These are phyloP conservation scores for Talaromyces sp. DNA, from an alignment of 2,329 filamentous ascomycete genomes.

Conservation along the genomic window DNA sequence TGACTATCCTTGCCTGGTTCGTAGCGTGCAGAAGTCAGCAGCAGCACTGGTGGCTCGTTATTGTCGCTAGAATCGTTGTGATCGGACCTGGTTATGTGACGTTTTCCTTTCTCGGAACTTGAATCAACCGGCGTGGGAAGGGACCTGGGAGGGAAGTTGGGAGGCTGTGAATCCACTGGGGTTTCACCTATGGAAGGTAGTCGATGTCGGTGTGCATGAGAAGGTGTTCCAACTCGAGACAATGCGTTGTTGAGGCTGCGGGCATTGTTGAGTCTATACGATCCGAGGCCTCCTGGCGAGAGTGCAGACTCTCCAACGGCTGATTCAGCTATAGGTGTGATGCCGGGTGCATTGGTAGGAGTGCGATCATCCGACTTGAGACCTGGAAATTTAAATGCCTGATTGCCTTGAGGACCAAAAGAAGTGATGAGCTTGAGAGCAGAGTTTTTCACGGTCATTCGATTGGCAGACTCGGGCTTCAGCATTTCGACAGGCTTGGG, in stretches of 20 bases:
- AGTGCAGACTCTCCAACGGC: slow-evolving; percentile 58
- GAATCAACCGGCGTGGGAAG: slow-evolving; percentile 46
- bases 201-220: slow-evolving; percentile 61
- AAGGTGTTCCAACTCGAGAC: slow-evolving; percentile 61
- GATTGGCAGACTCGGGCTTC: slow-evolving; percentile 44
- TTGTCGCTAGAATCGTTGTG: slow-evolving; percentile 25
- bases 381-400: slow-evolving; percentile 62
- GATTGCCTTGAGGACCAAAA: slow-evolving; percentile 56
- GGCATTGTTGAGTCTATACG: slow-evolving; percentile 54
- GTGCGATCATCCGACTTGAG: slow-evolving; percentile 59
- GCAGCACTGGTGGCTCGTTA: slow-evolving; percentile 29
- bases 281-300: slow-evolving; percentile 66
- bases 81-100: slow-evolving; percentile 19
- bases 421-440: slow-evolving; percentile 88
- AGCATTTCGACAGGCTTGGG: slow-evolving; percentile 21
- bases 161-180: slow-evolving; percentile 51
- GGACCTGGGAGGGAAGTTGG: slow-evolving; percentile 39
- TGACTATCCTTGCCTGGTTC: slow-evolving; percentile 39
- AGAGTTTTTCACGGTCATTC: slow-evolving; percentile 70
- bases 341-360: slow-evolving; percentile 70
- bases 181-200: slow-evolving; percentile 75
- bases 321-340: slow-evolving; percentile 82
- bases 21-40: slow-evolving; percentile 46
- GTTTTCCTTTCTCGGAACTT: slow-evolving; percentile 47
- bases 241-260: slow-evolving; percentile 68